phyloP scores from a whole-genome alignment of 1,284 basidiomycete genomes.

The Salmacisia buchloeana region DNA sequence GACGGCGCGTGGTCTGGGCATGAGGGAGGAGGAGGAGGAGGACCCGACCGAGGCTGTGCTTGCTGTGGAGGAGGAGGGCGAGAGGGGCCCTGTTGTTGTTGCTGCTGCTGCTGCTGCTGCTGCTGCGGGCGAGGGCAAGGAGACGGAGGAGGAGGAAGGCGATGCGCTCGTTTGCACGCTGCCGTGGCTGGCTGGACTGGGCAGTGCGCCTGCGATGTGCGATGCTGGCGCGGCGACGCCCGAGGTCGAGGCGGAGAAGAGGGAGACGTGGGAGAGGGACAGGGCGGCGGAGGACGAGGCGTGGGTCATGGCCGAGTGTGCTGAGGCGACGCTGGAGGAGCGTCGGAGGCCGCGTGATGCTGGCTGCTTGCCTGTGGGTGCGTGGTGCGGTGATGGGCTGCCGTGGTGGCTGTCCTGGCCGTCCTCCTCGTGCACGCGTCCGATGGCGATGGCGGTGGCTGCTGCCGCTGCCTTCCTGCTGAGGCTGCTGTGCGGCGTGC shows the following conservation, averaged over 20 bases:
- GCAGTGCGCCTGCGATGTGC: no score
- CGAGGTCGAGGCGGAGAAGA: conserved; percentile 1
- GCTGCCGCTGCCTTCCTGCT: conserved; percentile 15
- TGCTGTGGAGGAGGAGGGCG: conserved; percentile 45
- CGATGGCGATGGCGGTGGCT: conserved; percentile 11
- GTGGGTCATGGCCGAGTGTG: background rate
- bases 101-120: conserved; percentile 49
- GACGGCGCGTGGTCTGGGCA: conserved; percentile 64
- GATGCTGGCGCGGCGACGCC: no score
- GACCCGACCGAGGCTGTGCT: conserved; percentile 14
- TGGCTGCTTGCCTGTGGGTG: background rate
- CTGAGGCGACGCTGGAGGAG: background rate
- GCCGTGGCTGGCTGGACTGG: conserved; percentile 8
- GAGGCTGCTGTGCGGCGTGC: conserved; percentile 17
- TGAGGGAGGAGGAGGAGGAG: conserved; percentile 52
- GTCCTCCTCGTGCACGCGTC: conserved; percentile 16
- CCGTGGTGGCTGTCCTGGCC: conserved; percentile 1
- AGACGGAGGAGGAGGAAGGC: background rate
- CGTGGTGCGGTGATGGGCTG: conserved; percentile 7
- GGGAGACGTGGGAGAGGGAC: background rate
- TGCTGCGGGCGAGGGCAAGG: background rate
- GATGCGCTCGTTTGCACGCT: conserved; percentile 10
- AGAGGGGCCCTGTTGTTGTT: conserved; percentile 53
- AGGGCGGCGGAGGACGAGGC: background rate
- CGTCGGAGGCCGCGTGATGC: background rate